Evolutionary conservation across 768 basidiomycete genomes (phyloP).

Genomic region (Suillus tomentosus): DNA sequence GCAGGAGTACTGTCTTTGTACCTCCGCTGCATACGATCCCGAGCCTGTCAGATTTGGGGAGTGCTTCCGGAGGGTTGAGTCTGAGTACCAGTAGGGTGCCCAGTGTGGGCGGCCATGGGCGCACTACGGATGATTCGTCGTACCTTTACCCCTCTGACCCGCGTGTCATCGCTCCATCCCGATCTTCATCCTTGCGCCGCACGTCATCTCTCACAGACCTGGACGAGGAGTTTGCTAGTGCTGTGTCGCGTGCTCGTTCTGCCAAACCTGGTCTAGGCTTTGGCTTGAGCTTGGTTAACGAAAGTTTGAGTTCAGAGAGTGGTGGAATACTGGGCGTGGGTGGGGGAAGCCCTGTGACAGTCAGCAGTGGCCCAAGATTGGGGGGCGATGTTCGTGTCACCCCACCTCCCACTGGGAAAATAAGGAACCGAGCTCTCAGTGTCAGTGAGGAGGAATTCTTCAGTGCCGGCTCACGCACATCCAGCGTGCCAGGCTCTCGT

Average conservation of each 20-base stretch:
- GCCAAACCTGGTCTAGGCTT: constrained; percentile 46
- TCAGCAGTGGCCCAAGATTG: constrained; percentile 63
- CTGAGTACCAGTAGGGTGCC: constrained; percentile 1
- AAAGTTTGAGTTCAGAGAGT: not conserved
- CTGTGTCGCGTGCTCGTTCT: constrained; percentile 42
- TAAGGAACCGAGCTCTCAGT: constrained; percentile 30
- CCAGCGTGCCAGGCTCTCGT: constrained; percentile 30
- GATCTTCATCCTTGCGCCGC: constrained; percentile 56
- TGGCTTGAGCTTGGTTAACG: constrained; percentile 40
- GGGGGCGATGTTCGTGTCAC: constrained; percentile 44
- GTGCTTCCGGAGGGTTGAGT: not conserved
- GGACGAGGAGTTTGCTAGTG: constrained; percentile 57
- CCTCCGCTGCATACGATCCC: constrained; percentile 73
- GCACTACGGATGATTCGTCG: constrained; percentile 68
- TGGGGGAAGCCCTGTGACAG: constrained; percentile 67
- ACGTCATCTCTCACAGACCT: constrained; percentile 81
- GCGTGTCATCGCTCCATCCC: constrained; percentile 70
- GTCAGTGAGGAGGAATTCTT: constrained; percentile 51
- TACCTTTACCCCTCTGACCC: constrained; percentile 75
- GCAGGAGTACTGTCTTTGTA: constrained; percentile 75
- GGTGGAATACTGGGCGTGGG: constrained; percentile 48
- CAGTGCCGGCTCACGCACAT: constrained; percentile 40
- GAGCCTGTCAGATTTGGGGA: constrained; percentile 63
- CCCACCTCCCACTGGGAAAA: constrained; percentile 45
- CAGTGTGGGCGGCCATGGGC: constrained; percentile 23